These are phyloP conservation scores for Chondrus crispus DNA, from an alignment of 23 red algal species.

Conservation along the genomic window DNA sequence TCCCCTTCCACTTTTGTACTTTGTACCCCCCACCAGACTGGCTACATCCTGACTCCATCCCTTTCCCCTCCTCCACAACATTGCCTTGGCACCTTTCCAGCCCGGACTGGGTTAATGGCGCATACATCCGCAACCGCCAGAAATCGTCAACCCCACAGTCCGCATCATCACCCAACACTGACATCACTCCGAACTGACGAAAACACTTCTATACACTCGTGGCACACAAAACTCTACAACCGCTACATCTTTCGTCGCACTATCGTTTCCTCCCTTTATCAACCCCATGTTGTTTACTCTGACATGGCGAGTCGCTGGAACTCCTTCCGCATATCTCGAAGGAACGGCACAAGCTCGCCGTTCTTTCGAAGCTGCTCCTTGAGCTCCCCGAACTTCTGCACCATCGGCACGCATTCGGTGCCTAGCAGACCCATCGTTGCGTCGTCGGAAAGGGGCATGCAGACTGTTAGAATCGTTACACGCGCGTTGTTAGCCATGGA, in stretches of 20 bases:
- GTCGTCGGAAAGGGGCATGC: neutral
- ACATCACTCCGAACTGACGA: no score
- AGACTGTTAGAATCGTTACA: neutral
- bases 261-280: no score
- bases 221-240: no score
- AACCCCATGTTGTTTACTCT: no score
- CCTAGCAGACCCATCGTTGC: neutral
- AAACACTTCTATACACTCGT: no score
- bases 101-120: neutral
- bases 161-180: no score
- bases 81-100: neutral
- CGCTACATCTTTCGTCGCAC: no score
- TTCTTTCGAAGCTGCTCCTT: neutral
- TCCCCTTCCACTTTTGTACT: neutral
- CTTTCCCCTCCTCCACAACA: no score
- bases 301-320: no score
- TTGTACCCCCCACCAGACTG: neutral
- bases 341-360: conserved; percentile 9
- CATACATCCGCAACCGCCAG: no score
- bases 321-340: neutral
- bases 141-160: no score
- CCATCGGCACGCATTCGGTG: neutral
- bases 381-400: conserved; percentile 9
- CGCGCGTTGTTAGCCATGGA: neutral
- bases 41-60: neutral